Base-by-base conservation (phyloP, 805 yeast species). In the Candida nemodendra region DNA sequence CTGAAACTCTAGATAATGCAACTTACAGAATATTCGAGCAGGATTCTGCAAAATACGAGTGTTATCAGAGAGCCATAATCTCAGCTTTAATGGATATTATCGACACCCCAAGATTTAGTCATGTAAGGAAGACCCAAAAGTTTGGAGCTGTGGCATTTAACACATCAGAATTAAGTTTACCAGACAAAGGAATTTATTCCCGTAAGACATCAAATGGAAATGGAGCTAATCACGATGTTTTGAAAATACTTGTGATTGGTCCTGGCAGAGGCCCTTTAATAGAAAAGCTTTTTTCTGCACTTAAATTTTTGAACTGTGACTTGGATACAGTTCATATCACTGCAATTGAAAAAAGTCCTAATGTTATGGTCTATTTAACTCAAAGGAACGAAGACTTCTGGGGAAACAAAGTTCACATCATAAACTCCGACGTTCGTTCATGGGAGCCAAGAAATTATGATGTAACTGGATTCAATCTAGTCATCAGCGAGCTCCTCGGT, bases 221-320 rank as follows among this genome's bases (percentile, higher is more conserved):
- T 22, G 14, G 21, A 15, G 21, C 15, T 0, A 5, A 34, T 15
- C 14, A 13, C 7, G 44, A 43, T 2, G 16, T 16, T 11, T 45
- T 70, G 18, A 62, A 63, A 9, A 62, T 85, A 7, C 69, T 84
- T 4, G 72, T 90, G 2, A 79, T 84, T 2, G 97, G 97, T 0
- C 93, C 96, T 0, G 97, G 97, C 1, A 65, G 88, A 30, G 97
- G 97, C 1, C 90, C 91, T 0, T 61, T 90, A 19, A 79, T 89
- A 2, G 79, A 79, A 30, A 65, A 72, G 15, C 65, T 75, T 0
- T 61, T 73, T 21, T 53, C 61, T 5, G 75, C 79, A 2, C 48
- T 78, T 2, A 50, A 56, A 3, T 50, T 51, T 15, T 46, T 71
- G 4, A 45, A 55, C 7, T 34, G 60, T 25, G 49, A 61, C 41